Percentiles rank a stretch among this genome's conserved stretches.
These are phyloP conservation scores for Trichopus zeylanicus DNA, from an alignment of 116 monocot genomes.

Conservation along the genomic window DNA sequence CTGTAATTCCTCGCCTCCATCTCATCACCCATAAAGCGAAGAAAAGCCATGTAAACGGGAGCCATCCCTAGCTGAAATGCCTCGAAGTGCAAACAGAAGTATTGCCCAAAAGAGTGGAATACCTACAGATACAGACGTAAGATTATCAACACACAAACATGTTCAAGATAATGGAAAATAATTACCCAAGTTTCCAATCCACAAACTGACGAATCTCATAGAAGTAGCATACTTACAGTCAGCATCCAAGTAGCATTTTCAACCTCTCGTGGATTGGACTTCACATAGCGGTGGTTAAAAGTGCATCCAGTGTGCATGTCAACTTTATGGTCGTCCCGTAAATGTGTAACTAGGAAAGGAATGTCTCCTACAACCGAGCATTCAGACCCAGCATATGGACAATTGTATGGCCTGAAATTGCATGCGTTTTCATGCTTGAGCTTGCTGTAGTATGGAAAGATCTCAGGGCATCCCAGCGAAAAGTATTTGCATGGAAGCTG, in stretches of 20 bases:
- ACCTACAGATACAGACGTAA: no score
- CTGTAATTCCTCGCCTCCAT: slow-evolving; percentile 52
- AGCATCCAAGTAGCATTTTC: slow-evolving; percentile 86
- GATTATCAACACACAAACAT: no score
- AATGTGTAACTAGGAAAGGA: slow-evolving; percentile 43
- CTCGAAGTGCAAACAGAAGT: slow-evolving; percentile 68
- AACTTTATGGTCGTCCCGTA: slow-evolving; percentile 75
- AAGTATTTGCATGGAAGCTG: slow-evolving; percentile 66
- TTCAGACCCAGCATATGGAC: slow-evolving; percentile 79
- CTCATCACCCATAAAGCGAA: slow-evolving; percentile 69
- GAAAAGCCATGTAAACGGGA: slow-evolving; percentile 59
- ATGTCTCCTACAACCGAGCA: slow-evolving; percentile 60
- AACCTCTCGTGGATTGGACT: no score
- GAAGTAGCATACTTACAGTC: slow-evolving; percentile 60
- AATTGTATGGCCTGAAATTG: slow-evolving; percentile 52
- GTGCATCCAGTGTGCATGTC: slow-evolving; percentile 78
- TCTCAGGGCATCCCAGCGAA: slow-evolving; percentile 48
- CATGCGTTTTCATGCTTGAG: slow-evolving; percentile 67
- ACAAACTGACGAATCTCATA: no score
- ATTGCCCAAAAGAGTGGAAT: slow-evolving; percentile 56
- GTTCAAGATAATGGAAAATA: no score
- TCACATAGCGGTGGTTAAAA: slow-evolving; percentile 77
- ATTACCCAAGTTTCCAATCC: no score
- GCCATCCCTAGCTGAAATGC: slow-evolving; percentile 51
- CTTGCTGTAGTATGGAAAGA: slow-evolving; percentile 71